These are phyloP conservation scores for Cylindricascospora bacillispora DNA, from an alignment of 1,139 yeast species.

Conservation along the genomic window DNA sequence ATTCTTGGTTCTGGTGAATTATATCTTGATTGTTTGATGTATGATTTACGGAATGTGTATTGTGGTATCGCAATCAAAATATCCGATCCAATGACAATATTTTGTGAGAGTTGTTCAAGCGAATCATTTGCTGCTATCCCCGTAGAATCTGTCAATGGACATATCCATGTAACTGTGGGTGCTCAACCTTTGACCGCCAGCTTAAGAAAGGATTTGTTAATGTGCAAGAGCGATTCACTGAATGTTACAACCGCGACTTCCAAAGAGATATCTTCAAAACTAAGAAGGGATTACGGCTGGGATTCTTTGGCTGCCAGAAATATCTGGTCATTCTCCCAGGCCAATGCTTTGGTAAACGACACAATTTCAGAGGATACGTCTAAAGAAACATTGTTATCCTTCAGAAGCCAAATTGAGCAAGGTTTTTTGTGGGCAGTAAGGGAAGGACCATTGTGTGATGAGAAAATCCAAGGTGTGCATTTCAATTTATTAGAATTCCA, in stretches of 20 bases:
- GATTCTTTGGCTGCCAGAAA: conserved; percentile 77
- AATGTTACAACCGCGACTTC: no score
- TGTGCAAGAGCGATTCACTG: no score
- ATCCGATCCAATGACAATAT: conserved; percentile 72
- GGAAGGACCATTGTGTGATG: conserved; percentile 89
- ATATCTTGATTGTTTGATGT: conserved; percentile 71
- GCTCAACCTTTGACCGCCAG: conserved; percentile 63
- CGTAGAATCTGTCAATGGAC: conserved; percentile 42
- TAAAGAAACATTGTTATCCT: conserved; percentile 32
- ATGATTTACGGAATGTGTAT: conserved; percentile 52
- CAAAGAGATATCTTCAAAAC: conserved; percentile 37
- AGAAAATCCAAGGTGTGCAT: conserved; percentile 57
- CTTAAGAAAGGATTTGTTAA: conserved; percentile 46
- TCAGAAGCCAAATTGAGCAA: conserved; percentile 45
- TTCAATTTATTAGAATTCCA: conserved; percentile 56
- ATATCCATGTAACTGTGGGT: conserved; percentile 51
- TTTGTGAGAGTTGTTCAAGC: conserved; percentile 65
- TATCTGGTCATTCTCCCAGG: conserved; percentile 54
- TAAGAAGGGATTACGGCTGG: conserved; percentile 57
- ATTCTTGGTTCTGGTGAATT: conserved; percentile 79
- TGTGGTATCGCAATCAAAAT: conserved; percentile 64
- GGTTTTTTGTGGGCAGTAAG: conserved; percentile 78
- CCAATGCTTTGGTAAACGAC: conserved; percentile 63
- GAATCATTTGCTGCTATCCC: conserved; percentile 57
- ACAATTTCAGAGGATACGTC: conserved; percentile 64